A percentile compares a stretch with the other conserved stretches of the same genome.
phyloP scores from a whole-genome alignment of 2,329 filamentous ascomycete genomes.

The Sclerotinia trifoliorum region DNA sequence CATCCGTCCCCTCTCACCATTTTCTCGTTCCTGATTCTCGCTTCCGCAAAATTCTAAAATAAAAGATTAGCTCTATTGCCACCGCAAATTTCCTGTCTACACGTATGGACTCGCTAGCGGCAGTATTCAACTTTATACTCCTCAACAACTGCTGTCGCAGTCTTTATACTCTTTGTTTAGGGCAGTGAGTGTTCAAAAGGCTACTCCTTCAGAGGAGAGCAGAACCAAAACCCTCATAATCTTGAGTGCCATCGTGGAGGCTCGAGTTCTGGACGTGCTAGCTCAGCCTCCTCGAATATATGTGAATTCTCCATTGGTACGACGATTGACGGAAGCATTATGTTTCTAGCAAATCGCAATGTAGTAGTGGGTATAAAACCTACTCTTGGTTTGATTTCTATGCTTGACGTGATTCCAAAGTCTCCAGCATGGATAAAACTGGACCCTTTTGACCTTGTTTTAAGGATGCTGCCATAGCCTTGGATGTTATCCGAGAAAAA shows the following conservation, averaged over 20 bases:
- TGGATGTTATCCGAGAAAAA: slow-evolving; percentile 20
- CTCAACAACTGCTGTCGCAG: no score
- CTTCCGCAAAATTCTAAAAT: no score
- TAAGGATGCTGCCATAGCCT: background rate
- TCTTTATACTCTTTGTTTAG: no score
- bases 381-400: slow-evolving; percentile 60
- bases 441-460: no score
- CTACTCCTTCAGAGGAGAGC: background rate
- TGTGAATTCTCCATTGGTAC: background rate
- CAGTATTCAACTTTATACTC: no score
- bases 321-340: slow-evolving; percentile 56
- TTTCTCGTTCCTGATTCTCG: no score
- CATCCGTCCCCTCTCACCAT: no score
- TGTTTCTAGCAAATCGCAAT: slow-evolving; percentile 52
- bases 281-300: no score
- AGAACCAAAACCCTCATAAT: background rate
- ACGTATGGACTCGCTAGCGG: no score
- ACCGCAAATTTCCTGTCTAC: no score
- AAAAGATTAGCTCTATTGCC: no score
- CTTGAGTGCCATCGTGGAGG: background rate
- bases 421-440: background rate
- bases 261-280: background rate
- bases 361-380: slow-evolving; percentile 66
- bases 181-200: background rate
- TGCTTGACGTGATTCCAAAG: slow-evolving; percentile 59